Conservation (phyloP, 768 basidiomycete species). For the Pleurotus djamor region DNA sequence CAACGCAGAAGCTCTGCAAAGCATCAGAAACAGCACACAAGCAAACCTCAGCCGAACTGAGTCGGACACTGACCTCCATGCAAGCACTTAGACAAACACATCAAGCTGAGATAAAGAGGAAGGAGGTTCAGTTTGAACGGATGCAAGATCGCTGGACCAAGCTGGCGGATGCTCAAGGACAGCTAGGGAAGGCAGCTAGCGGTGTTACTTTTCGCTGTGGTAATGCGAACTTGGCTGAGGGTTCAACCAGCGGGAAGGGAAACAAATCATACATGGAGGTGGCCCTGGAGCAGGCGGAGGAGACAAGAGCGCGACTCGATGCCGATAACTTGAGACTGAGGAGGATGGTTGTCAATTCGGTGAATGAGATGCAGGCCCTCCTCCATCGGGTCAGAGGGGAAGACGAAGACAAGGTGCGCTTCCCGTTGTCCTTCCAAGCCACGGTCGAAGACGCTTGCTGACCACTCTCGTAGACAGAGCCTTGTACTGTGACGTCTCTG, state of each 20-base stretch:
- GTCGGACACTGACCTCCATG: conserved; percentile 65
- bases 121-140: conserved; percentile 76
- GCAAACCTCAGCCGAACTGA: conserved; percentile 66
- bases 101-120: conserved; percentile 73
- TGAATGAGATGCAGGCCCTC: conserved; percentile 63
- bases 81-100: conserved; percentile 71
- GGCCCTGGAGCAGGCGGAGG: conserved; percentile 73
- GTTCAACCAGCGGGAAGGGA: conserved; percentile 40
- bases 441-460: not conserved
- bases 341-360: conserved; percentile 54
- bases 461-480: conserved; percentile 30
- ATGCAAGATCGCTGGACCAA: conserved; percentile 75
- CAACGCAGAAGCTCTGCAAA: conserved; percentile 47
- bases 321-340: conserved; percentile 67
- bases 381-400: conserved; percentile 46
- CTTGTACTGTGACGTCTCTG: conserved; percentile 43
- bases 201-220: conserved; percentile 46
- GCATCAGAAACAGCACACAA: conserved; percentile 66
- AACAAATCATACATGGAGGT: conserved; percentile 59
- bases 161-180: conserved; percentile 65
- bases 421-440: conserved; percentile 9
- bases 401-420: conserved; percentile 46
- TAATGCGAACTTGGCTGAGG: conserved; percentile 47
- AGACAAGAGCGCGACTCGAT: conserved; percentile 53
- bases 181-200: conserved; percentile 43